These are phyloP conservation scores for Aspergillus nanangensis DNA, from an alignment of 495 filamentous ascomycete species.

Conservation along the genomic window DNA sequence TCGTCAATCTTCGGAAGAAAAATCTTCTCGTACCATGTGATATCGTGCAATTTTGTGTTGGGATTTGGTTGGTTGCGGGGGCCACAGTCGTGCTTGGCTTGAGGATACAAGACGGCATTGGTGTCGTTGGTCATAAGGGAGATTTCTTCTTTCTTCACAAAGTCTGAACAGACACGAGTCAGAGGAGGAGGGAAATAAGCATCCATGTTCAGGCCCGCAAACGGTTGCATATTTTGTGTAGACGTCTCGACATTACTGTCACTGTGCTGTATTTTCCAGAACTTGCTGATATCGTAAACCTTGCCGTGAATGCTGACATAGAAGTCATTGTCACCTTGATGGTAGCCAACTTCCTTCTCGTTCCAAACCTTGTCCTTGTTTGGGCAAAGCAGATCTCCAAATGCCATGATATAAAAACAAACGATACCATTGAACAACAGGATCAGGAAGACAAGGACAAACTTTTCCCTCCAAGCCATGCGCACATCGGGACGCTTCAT, in stretches of 20 bases:
- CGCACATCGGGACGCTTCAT: conserved; percentile 98
- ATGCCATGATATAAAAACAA: conserved; percentile 88
- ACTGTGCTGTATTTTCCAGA: conserved; percentile 80
- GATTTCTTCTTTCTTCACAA: conserved; percentile 53
- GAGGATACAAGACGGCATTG: conserved; percentile 27
- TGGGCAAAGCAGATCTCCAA: conserved; percentile 82
- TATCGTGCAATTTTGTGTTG: conserved; percentile 51
- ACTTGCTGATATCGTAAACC: conserved; percentile 90
- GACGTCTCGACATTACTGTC: conserved; percentile 58
- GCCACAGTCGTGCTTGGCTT: conserved; percentile 67
- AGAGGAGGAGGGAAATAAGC: conserved; percentile 83
- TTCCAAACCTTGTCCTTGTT: conserved; percentile 91
- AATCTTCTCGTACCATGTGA: conserved; percentile 67
- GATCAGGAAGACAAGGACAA: conserved; percentile 78
- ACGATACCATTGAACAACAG: conserved; percentile 76
- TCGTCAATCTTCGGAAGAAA: conserved; percentile 80
- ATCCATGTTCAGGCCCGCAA: conserved; percentile 74
- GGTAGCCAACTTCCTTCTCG: conserved; percentile 61
- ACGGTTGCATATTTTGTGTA: conserved; percentile 62
- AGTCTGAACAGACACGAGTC: conserved; percentile 61
- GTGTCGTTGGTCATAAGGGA: conserved; percentile 61
- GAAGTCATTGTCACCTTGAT: conserved; percentile 70
- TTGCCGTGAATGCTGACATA: conserved; percentile 84
- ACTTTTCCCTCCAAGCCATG: conserved; percentile 94
- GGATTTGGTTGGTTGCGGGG: conserved; percentile 43